Percentiles rank a stretch among this genome's conserved stretches.
Conservation (phyloP, 495 filamentous ascomycete genomes). For the Clavariopsis aquatica region DNA sequence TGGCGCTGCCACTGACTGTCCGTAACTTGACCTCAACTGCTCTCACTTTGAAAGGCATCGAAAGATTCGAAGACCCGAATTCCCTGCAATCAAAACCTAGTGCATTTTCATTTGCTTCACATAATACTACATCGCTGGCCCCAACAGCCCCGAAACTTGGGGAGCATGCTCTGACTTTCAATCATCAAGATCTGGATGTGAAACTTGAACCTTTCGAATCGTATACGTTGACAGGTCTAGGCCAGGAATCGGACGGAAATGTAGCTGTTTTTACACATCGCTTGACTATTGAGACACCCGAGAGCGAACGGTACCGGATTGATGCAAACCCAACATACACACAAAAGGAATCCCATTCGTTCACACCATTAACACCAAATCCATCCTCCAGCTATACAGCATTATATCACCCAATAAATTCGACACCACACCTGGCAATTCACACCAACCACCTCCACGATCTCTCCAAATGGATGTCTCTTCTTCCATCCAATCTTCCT, state of each 20-base stretch:
- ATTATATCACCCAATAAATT: constrained; percentile 64
- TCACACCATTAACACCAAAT: constrained; percentile 56
- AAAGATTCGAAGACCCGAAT: constrained; percentile 62
- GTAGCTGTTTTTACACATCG: constrained; percentile 47
- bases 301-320: constrained; percentile 62
- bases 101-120: constrained; percentile 51
- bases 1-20: constrained; percentile 59
- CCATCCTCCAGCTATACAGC: constrained; percentile 67
- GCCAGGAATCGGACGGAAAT: constrained; percentile 51
- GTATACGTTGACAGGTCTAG: constrained; percentile 56
- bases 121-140: constrained; percentile 42
- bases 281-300: constrained; percentile 59
- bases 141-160: constrained; percentile 48
- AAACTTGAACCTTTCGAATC: constrained; percentile 60
- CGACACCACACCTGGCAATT: constrained; percentile 65
- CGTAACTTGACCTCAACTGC: constrained; percentile 81
- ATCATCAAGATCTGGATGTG: constrained; percentile 56
- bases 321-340: constrained; percentile 59
- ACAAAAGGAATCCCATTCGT: constrained; percentile 52
- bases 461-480: constrained; percentile 77
- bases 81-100: constrained; percentile 43
- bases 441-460: constrained; percentile 63
- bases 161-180: constrained; percentile 57
- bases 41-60: constrained; percentile 70
- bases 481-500: constrained; percentile 64